These are phyloP conservation scores for Saraca asoca DNA, from an alignment of 331 rosid species.

Conservation along the genomic window DNA sequence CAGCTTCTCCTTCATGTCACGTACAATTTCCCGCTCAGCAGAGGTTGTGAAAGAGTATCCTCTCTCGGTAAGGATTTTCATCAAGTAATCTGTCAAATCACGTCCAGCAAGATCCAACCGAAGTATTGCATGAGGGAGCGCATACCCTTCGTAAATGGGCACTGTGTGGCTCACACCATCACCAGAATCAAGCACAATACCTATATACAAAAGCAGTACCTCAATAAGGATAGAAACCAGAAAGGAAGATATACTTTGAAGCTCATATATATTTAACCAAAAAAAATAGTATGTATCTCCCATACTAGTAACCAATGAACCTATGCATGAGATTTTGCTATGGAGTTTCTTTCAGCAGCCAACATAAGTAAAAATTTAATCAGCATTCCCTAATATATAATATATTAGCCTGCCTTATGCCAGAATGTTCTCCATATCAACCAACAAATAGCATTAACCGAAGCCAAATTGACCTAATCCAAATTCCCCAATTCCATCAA, in stretches of 20 bases:
- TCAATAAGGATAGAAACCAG: constrained; percentile 4
- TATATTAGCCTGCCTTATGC: background rate
- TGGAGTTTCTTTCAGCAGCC: too few relatives aligned
- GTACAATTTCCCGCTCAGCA: constrained; percentile 93
- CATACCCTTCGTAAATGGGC: constrained; percentile 92
- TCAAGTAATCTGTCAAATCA: constrained; percentile 76
- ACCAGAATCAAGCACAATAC: constrained; percentile 88
- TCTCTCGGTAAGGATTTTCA: constrained; percentile 83
- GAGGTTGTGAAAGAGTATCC: constrained; percentile 85
- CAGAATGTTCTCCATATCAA: background rate
- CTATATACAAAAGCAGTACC: constrained; percentile 42
- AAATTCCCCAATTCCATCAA: background rate
- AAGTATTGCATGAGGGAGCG: constrained; percentile 88
- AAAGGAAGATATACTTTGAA: background rate
- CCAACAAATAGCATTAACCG: background rate
- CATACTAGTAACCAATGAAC: background rate
- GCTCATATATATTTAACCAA: too few relatives aligned
- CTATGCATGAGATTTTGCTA: background rate
- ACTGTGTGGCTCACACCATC: constrained; percentile 96
- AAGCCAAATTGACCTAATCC: constrained; percentile 22
- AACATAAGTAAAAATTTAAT: background rate
- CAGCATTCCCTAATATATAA: background rate
- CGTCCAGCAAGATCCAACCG: constrained; percentile 94
- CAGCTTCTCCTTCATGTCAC: constrained; percentile 85
- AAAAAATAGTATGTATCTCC: constrained; percentile 19